phyloP scores from a whole-genome alignment of 1,284 basidiomycete genomes.

The Pascua sp. region DNA sequence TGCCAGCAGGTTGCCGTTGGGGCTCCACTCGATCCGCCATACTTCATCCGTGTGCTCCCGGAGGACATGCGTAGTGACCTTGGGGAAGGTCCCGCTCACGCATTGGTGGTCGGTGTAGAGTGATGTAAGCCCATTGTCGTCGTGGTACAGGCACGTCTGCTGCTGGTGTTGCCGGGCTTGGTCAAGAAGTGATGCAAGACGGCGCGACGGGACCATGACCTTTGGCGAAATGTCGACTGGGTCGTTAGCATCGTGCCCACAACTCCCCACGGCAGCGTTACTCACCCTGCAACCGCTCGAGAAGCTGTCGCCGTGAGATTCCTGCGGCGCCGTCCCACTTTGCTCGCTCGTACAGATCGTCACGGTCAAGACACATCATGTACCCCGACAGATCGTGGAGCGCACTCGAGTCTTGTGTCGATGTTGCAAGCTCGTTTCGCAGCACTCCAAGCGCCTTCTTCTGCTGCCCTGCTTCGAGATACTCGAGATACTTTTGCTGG shows the following conservation, averaged over 20 bases:
- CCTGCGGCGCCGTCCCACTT: conserved; percentile 86
- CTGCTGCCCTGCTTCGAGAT: conserved; percentile 77
- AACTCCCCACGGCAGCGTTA: conserved; percentile 6
- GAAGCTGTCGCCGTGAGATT: conserved; percentile 68
- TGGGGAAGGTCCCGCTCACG: conserved; percentile 75
- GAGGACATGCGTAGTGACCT: conserved; percentile 75
- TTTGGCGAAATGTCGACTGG: conserved; percentile 81
- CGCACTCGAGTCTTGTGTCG: conserved; percentile 67
- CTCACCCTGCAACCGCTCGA: conserved; percentile 78
- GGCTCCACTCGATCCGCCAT: conserved; percentile 93
- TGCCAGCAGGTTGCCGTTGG: conserved; percentile 77
- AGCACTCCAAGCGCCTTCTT: conserved; percentile 80
- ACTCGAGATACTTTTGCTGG: conserved; percentile 93
- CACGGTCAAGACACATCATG: conserved; percentile 81
- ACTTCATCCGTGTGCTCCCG: conserved; percentile 88
- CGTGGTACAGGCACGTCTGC: conserved; percentile 74
- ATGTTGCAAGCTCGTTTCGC: conserved; percentile 77
- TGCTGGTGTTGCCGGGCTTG: conserved; percentile 81
- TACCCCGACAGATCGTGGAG: conserved; percentile 85
- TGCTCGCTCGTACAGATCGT: conserved; percentile 75
- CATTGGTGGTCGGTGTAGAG: conserved; percentile 83
- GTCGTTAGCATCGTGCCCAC: no score
- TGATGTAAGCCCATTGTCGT: conserved; percentile 61
- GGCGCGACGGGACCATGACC: conserved; percentile 86
- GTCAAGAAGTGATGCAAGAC: conserved; percentile 77